Percentiles rank a stretch among this genome's conserved stretches.
Evolutionary conservation across 768 basidiomycete species (phyloP).

Genomic region (Rhodotorula kratochvilovae): DNA sequence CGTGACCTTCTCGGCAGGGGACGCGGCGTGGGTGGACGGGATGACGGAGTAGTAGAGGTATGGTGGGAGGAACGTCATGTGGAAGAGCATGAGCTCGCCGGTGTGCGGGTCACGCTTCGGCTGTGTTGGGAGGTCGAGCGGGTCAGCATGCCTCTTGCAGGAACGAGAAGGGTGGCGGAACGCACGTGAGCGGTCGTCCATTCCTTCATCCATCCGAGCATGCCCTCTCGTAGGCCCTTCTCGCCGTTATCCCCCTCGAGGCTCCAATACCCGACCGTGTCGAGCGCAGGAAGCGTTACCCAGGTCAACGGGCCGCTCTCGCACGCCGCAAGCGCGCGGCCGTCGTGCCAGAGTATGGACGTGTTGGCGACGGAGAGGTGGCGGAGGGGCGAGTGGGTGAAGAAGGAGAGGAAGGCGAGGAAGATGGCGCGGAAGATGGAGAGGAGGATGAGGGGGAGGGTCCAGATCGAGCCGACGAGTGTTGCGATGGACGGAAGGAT

Average conservation of each 20-base stretch:
- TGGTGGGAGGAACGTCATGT: constrained; percentile 41
- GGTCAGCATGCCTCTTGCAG: not conserved
- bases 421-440: constrained; percentile 42
- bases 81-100: constrained; percentile 42
- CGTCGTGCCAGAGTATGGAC: constrained; percentile 47
- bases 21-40: constrained; percentile 9
- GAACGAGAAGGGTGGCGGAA: not conserved
- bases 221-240: constrained; percentile 27
- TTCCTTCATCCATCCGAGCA: constrained; percentile 39
- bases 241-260: constrained; percentile 37
- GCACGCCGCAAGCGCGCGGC: constrained; percentile 48
- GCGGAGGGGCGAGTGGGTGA: constrained; percentile 25
- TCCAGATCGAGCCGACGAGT: constrained; percentile 48
- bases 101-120: constrained; percentile 43
- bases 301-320: constrained; percentile 49
- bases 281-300: constrained; percentile 48
- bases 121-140: constrained; percentile 1
- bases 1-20: constrained; percentile 21
- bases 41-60: constrained; percentile 44
- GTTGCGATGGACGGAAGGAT: constrained; percentile 46
- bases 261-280: constrained; percentile 47
- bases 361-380: constrained; percentile 49
- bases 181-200: constrained; percentile 40
- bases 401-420: constrained; percentile 43
- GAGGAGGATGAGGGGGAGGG: constrained; percentile 45